Evolutionary conservation across 305 asterid species (phyloP).

Genomic region (Nicotiana rustica): DNA sequence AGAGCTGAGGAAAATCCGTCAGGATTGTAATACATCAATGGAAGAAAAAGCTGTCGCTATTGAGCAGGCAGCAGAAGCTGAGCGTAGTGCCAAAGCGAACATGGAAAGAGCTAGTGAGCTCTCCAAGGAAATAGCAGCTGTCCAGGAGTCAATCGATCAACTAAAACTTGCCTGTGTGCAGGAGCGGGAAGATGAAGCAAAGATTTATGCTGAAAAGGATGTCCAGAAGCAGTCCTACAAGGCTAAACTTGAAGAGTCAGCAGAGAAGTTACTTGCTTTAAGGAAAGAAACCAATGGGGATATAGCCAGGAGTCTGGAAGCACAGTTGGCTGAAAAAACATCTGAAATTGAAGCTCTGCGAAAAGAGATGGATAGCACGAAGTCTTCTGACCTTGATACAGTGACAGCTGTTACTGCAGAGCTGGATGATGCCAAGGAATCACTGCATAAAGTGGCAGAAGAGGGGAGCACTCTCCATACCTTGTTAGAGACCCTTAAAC

Average conservation of each 20-base stretch:
- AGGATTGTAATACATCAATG: slow-evolving; percentile 58
- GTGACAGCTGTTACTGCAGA: slow-evolving; percentile 71
- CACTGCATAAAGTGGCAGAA: slow-evolving; percentile 68
- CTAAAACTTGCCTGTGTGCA: slow-evolving; percentile 61
- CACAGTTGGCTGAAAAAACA: slow-evolving; percentile 55
- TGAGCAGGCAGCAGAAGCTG: slow-evolving; percentile 72
- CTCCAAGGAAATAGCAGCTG: slow-evolving; percentile 60
- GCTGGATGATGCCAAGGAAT: slow-evolving; percentile 81
- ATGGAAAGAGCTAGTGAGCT: slow-evolving; percentile 66
- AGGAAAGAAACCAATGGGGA: slow-evolving; percentile 67
- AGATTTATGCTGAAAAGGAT: slow-evolving; percentile 60
- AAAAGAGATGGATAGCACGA: slow-evolving; percentile 55
- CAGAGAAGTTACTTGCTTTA: slow-evolving; percentile 56
- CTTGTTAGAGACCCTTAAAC: slow-evolving; percentile 67
- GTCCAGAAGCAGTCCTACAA: slow-evolving; percentile 61
- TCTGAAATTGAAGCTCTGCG: slow-evolving; percentile 61
- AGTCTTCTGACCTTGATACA: slow-evolving; percentile 67
- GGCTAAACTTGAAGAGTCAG: slow-evolving; percentile 64
- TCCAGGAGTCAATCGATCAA: slow-evolving; percentile 65
- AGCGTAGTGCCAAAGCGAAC: slow-evolving; percentile 51
- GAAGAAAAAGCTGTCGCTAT: slow-evolving; percentile 61
- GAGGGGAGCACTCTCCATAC: slow-evolving; percentile 66
- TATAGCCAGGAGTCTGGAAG: slow-evolving; percentile 59
- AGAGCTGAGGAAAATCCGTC: slow-evolving; percentile 64
- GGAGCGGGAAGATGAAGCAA: slow-evolving; percentile 63